Percentiles rank a stretch among this genome's conserved stretches.
Conservation (phyloP, 805 yeast species). For the Maudiozyma barnettii region DNA sequence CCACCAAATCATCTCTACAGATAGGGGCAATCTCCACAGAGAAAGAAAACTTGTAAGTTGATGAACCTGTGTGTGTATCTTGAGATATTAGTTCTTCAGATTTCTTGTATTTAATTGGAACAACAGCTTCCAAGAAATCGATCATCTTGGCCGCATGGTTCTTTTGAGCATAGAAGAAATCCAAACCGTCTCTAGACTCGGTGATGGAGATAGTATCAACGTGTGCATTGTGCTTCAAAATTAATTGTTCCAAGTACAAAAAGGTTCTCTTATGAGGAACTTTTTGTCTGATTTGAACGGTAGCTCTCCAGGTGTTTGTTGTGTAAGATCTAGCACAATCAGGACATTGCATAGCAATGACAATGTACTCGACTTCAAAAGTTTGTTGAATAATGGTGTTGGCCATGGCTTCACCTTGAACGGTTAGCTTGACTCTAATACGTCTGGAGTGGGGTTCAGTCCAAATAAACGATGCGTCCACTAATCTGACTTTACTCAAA, state of each 20-base stretch:
- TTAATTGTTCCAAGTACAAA: conserved; percentile 88
- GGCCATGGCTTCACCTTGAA: conserved; percentile 92
- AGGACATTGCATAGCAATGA: conserved; percentile 92
- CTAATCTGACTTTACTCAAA: conserved; percentile 69
- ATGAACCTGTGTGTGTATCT: conserved; percentile 84
- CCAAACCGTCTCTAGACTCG: conserved; percentile 89
- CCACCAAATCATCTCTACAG: conserved; percentile 93
- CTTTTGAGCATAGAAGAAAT: conserved; percentile 80
- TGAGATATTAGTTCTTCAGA: conserved; percentile 87
- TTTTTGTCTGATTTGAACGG: conserved; percentile 95
- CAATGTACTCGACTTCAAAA: conserved; percentile 89
- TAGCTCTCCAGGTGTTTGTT: conserved; percentile 95
- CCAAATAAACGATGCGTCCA: conserved; percentile 95
- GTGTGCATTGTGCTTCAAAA: conserved; percentile 86
- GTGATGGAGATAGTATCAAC: conserved; percentile 87
- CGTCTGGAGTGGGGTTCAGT: conserved; percentile 98
- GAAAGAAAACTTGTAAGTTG: conserved; percentile 81
- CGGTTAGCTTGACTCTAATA: conserved; percentile 80
- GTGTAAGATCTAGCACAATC: conserved; percentile 98
- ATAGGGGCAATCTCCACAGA: conserved; percentile 93
- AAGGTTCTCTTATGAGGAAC: conserved; percentile 96
- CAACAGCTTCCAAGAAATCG: conserved; percentile 77
- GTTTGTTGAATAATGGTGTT: conserved; percentile 89
- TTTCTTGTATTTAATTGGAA: conserved; percentile 72
- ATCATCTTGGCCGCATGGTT: conserved; percentile 92